Base-by-base conservation (phyloP, 1,139 yeast species). In the Kurtzmaniella quercitrusa region DNA sequence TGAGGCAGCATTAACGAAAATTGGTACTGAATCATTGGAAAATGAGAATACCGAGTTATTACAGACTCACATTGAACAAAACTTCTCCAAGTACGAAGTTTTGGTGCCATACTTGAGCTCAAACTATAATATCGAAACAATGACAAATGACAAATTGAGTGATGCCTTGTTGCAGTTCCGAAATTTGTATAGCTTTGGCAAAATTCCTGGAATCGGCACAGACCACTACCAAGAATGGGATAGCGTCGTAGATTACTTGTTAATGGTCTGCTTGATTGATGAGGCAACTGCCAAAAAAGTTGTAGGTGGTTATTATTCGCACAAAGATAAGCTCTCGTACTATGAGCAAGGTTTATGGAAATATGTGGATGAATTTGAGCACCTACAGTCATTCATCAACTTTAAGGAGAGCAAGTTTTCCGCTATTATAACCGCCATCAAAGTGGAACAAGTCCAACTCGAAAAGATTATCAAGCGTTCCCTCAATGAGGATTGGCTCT, bases 161-260 rank as follows among this genome's bases (percentile, higher is more conserved):
- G 38, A 19, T 36, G 38, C 19, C 18, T 21, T 36, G 15, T 12
- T 19, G 27, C 25, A 36, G 16, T 36, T 36, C 10, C 18, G 21
- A 12, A 36, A 36, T n/a, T 19, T 21, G 14, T 36, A 36, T 27
- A 17, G 25, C 21, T 36, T 19, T 36, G 38, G 38, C 5, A 19
- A 36, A 14, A 21, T 36, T 21, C 16, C 17, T 3, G 27, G 27
- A 2, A 19, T 36, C n/a, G 38, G 38, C 9, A 36, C 38, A n/a
- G 38, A 36, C n/a, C 38, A 36, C 10, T 36, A 36, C 14, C 25
- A 36, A 11, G 21, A 19, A 21, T 36, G 24, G 23, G 27, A 36
- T 14, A 14, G 14, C 6, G 10, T 36, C 5, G 21, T 36, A 10
- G 15, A 14, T 9, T 14, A 19, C 11, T 24, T 36, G 18, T 19